A percentile compares a stretch with the other conserved stretches of the same genome.
These are phyloP conservation scores for Cyberlindnera xylosilytica DNA, from an alignment of 805 yeast species.

Conservation along the genomic window DNA sequence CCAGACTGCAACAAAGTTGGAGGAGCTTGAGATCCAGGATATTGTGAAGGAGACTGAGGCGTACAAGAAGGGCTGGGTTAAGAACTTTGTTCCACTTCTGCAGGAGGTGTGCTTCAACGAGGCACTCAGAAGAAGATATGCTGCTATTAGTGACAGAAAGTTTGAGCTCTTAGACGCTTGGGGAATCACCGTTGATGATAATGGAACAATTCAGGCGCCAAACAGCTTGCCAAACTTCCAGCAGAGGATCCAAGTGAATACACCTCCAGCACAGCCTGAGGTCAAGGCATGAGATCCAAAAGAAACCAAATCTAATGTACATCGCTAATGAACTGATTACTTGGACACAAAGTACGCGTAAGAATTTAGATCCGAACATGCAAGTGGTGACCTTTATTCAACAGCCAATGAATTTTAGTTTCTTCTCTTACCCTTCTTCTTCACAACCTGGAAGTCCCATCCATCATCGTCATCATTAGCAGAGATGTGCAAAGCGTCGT, in stretches of 20 bases:
- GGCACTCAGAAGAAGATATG: slow-evolving; percentile 76
- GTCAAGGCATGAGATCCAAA: too few relatives aligned
- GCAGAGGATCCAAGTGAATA: neutral
- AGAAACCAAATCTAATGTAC: too few relatives aligned
- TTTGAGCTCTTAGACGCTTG: slow-evolving; percentile 30
- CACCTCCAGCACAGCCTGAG: too few relatives aligned
- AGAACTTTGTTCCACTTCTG: slow-evolving; percentile 67
- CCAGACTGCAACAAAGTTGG: slow-evolving; percentile 70
- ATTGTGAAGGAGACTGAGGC: slow-evolving; percentile 71
- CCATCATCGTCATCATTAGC: slow-evolving; percentile 44
- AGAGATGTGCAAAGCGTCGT: slow-evolving; percentile 54
- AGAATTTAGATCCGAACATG: too few relatives aligned
- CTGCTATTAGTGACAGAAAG: slow-evolving; percentile 38
- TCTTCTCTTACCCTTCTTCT: slow-evolving; percentile 51
- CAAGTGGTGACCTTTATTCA: too few relatives aligned
- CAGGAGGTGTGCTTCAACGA: slow-evolving; percentile 92
- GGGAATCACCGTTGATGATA: slow-evolving; percentile 25
- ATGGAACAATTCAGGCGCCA: slow-evolving; percentile 20
- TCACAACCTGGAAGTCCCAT: slow-evolving; percentile 65
- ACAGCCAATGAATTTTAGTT: slow-evolving; percentile 16
- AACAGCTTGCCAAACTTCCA: slow-evolving; percentile 9
- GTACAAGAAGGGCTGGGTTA: slow-evolving; percentile 78
- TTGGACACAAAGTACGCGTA: too few relatives aligned
- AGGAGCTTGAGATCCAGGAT: slow-evolving; percentile 78
- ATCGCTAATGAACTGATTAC: too few relatives aligned